Conservation (phyloP, 75 land plant genomes). For the Pseudotsuga menziesii region DNA sequence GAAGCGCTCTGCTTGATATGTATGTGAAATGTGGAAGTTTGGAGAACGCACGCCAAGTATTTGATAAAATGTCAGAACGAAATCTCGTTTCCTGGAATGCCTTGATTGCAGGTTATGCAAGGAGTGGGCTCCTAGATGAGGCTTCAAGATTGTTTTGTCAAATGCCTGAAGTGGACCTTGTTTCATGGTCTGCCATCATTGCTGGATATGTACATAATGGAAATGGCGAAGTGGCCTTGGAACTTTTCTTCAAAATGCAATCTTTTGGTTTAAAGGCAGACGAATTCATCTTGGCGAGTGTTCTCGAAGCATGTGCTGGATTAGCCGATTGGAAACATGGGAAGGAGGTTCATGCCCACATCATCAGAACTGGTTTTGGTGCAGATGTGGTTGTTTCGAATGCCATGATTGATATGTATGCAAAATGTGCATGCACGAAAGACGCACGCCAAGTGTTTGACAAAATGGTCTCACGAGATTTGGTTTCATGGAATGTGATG, state of each 20-base stretch:
- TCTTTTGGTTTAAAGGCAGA: slow-evolving; percentile 7
- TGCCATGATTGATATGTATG: slow-evolving; percentile 36
- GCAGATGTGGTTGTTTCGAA: slow-evolving; percentile 16
- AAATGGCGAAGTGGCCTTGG: slow-evolving; percentile 13
- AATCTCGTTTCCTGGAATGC: slow-evolving; percentile 42
- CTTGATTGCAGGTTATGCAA: slow-evolving; percentile 34
- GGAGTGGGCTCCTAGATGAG: slow-evolving; percentile 29
- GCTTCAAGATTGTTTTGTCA: slow-evolving; percentile 22
- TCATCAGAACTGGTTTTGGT: slow-evolving; percentile 29
- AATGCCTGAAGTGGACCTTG: slow-evolving; percentile 28
- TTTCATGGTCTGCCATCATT: slow-evolving; percentile 40
- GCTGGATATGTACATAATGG: slow-evolving; percentile 31
- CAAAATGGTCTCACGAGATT: slow-evolving; percentile 12
- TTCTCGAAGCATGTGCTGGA: slow-evolving; percentile 23
- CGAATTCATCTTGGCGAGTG: slow-evolving; percentile 15
- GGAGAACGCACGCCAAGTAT: slow-evolving; percentile 33
- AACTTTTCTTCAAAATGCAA: slow-evolving; percentile 10
- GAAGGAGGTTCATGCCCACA: slow-evolving; percentile 23
- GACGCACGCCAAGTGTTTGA: slow-evolving; percentile 23
- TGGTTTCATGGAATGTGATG: slow-evolving; percentile 17
- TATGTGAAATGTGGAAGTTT: slow-evolving; percentile 55
- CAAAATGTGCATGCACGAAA: slow-evolving; percentile 16
- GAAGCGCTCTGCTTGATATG: slow-evolving; percentile 46
- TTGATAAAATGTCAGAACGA: slow-evolving; percentile 20
- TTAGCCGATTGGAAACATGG: slow-evolving; percentile 17